phyloP scores from a whole-genome alignment of 78 protist species.

The Blattamonas nauphoetae region DNA sequence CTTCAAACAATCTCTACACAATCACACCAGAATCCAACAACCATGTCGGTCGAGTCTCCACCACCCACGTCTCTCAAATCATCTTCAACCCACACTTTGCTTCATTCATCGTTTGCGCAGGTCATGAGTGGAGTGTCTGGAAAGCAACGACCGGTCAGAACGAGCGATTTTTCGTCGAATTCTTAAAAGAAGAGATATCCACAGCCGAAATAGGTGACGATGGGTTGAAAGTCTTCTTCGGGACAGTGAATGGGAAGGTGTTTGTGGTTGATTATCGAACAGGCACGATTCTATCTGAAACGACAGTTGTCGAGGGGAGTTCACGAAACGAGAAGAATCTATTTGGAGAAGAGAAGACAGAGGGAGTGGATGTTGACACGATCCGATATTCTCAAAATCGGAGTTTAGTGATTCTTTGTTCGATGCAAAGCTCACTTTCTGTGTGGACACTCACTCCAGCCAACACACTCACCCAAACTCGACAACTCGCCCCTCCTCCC shows the following conservation, averaged over 20 bases:
- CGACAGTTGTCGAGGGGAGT: too few relatives aligned
- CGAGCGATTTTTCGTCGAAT: not conserved
- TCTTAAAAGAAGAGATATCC: not conserved
- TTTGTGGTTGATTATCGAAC: not conserved
- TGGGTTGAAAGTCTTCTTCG: not conserved
- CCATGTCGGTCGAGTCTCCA: not conserved
- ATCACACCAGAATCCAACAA: not conserved
- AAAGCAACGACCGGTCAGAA: not conserved
- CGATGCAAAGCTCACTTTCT: too few relatives aligned
- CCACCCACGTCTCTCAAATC: not conserved
- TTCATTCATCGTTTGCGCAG: not conserved
- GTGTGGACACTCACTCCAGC: too few relatives aligned
- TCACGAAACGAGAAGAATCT: too few relatives aligned
- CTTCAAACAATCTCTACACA: not conserved
- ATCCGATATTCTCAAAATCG: too few relatives aligned
- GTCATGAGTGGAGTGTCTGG: not conserved
- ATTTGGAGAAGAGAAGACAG: too few relatives aligned
- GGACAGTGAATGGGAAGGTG: not conserved
- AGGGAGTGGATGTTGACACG: too few relatives aligned
- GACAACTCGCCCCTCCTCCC: too few relatives aligned
- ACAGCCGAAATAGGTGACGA: not conserved
- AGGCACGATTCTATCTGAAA: not conserved
- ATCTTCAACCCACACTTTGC: not conserved
- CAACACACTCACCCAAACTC: too few relatives aligned
- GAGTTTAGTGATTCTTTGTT: too few relatives aligned